Conservation (phyloP, 179 eudicot species). For the Beta corolliflora region DNA sequence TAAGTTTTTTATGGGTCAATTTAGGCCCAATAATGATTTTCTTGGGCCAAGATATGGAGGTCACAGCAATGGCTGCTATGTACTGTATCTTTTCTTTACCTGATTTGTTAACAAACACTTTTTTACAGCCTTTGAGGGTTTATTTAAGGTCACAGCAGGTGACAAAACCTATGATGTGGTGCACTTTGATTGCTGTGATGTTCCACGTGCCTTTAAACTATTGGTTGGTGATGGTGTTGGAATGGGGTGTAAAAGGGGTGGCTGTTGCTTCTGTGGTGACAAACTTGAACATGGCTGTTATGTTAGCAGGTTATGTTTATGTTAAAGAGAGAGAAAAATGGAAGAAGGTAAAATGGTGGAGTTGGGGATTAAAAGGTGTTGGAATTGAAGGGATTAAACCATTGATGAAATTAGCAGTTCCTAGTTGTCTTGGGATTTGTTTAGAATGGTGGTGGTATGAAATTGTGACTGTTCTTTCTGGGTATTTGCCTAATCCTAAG, state of each 20-base stretch:
- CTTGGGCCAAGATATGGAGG: conserved; percentile 76
- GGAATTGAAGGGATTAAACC: conserved; percentile 44
- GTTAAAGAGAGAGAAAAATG: conserved; percentile 39
- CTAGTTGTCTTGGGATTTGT: conserved; percentile 83
- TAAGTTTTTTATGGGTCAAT: conserved; percentile 63
- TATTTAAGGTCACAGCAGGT: conserved; percentile 83
- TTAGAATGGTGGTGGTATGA: conserved; percentile 99
- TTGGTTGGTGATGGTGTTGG: conserved; percentile 46
- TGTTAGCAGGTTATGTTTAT: conserved; percentile 65
- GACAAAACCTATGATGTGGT: conserved; percentile 85
- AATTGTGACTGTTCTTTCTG: conserved; percentile 84
- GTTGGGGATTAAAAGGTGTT: conserved; percentile 24
- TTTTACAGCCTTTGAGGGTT: conserved; percentile 75
- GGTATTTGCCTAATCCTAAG: conserved; percentile 70
- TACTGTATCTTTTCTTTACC: conserved; percentile 80
- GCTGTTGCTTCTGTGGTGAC: conserved; percentile 77
- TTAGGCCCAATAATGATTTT: conserved; percentile 66
- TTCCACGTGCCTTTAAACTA: conserved; percentile 84
- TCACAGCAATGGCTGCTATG: conserved; percentile 69
- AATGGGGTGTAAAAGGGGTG: conserved; percentile 75
- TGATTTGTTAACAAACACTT: conserved; percentile 63
- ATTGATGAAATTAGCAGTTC: conserved; percentile 63
- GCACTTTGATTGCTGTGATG: conserved; percentile 58
- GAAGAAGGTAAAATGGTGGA: conserved; percentile 40
- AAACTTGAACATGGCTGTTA: conserved; percentile 71